Conservation (phyloP, 106 monocot genomes). For the Platanthera guangdongensis region DNA sequence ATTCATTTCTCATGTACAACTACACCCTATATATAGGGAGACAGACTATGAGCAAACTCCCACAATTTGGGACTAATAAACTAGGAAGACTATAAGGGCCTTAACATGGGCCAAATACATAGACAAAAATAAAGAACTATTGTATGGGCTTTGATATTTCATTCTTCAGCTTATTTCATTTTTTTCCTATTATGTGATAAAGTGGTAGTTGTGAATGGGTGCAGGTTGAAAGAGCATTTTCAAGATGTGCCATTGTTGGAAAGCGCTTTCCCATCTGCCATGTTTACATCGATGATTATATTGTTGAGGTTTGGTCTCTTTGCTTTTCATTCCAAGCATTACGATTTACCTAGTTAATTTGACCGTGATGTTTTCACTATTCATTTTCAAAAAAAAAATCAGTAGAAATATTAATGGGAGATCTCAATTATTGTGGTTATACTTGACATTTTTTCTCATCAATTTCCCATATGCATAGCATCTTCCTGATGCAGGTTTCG, state of each 20-base stretch:
- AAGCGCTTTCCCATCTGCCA: slow-evolving; percentile 95
- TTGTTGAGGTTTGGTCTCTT: slow-evolving; percentile 62
- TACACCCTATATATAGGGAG: too few species aligned
- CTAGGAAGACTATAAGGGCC: too few species aligned
- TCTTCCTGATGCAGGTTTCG: slow-evolving; percentile 60
- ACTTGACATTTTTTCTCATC: background rate
- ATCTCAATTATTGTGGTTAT: background rate
- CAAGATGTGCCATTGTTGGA: slow-evolving; percentile 73
- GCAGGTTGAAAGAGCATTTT: slow-evolving; percentile 71
- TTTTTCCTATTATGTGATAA: background rate
- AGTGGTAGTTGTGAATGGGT: background rate
- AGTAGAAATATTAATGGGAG: background rate
- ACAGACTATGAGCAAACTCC: too few species aligned
- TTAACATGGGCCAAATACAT: too few species aligned
- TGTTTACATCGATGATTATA: slow-evolving; percentile 62
- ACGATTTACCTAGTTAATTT: background rate
- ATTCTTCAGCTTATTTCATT: background rate
- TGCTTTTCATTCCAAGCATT: background rate
- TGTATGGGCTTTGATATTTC: too few species aligned
- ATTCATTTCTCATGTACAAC: too few species aligned
- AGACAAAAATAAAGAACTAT: too few species aligned
- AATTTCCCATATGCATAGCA: background rate
- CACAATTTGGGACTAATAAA: too few species aligned
- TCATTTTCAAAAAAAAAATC: background rate
- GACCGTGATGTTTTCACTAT: background rate